Evolutionary conservation across 192 early-diverging fungal species (phyloP).

Genomic region (Podila clonocystis): DNA sequence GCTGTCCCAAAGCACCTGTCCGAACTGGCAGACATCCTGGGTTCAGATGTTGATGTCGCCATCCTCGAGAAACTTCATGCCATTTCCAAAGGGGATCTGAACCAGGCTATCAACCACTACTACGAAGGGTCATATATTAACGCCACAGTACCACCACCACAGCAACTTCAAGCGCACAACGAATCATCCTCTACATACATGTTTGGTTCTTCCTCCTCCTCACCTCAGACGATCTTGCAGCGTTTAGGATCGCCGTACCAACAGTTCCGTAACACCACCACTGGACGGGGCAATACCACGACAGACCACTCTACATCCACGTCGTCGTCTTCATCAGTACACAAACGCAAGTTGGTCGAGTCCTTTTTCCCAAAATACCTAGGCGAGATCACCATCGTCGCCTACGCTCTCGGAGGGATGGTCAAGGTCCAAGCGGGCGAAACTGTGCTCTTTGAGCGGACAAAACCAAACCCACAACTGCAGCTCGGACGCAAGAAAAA

Average conservation of each 20-base stretch:
- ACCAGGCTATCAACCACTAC: slow-evolving; percentile 53
- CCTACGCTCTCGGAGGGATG: slow-evolving; percentile 56
- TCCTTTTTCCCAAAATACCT: slow-evolving; percentile 31
- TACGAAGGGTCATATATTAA: slow-evolving; percentile 42
- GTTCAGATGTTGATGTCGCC: slow-evolving; percentile 38
- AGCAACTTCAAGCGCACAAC: not conserved
- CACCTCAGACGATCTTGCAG: too few relatives aligned
- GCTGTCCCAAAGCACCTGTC: slow-evolving; percentile 36
- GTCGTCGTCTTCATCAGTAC: not conserved
- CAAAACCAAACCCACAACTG: slow-evolving; percentile 19
- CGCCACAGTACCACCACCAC: slow-evolving; percentile 8
- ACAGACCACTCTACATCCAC: slow-evolving; percentile 16
- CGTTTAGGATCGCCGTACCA: too few relatives aligned
- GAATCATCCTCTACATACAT: not conserved
- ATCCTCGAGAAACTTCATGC: slow-evolving; percentile 46
- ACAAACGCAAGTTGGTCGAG: slow-evolving; percentile 13
- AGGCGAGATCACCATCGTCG: slow-evolving; percentile 36
- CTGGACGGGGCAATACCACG: slow-evolving; percentile 13
- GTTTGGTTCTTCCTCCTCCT: too few relatives aligned
- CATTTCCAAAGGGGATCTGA: slow-evolving; percentile 50
- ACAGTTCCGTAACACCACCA: too few relatives aligned
- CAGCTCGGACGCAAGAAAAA: slow-evolving; percentile 41
- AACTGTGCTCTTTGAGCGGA: slow-evolving; percentile 41
- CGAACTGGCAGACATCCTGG: slow-evolving; percentile 33
- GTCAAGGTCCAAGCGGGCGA: slow-evolving; percentile 53